phyloP scores from a whole-genome alignment of 1,139 yeast genomes.

The Candida tetrigidarum region DNA sequence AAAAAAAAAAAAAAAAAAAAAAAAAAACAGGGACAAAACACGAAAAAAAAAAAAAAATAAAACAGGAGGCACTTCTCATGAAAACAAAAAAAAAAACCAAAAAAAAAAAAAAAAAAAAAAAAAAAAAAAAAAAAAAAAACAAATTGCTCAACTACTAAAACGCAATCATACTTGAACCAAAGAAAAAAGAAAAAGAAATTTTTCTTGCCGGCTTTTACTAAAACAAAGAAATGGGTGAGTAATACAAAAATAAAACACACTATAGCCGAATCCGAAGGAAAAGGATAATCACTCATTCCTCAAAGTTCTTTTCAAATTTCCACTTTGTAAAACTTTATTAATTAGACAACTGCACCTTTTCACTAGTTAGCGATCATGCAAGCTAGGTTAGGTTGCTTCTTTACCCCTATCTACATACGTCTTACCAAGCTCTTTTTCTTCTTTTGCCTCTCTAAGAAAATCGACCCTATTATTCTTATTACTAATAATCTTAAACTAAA shows the following conservation, averaged over 20 bases:
- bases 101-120: constrained; percentile 1
- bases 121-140: background rate
- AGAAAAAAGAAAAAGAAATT: constrained; percentile 3
- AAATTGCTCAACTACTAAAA: constrained; percentile 3
- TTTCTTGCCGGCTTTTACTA: constrained; percentile 1
- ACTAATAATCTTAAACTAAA: background rate
- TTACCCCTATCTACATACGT: background rate
- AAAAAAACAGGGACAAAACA: no score
- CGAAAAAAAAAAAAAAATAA: no score
- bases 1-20: no score
- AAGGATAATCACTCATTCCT: background rate
- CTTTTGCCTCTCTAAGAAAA: background rate
- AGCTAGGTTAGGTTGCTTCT: background rate
- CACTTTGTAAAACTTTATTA: constrained; percentile 4
- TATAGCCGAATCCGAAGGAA: constrained; percentile 5
- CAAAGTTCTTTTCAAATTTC: background rate
- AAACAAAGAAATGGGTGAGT: background rate
- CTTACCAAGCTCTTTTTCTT: background rate
- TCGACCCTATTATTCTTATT: background rate
- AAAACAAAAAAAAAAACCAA: no score
- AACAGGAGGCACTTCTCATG: no score
- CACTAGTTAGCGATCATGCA: background rate
- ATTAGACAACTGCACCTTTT: background rate
- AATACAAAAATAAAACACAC: background rate
- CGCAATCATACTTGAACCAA: no score